Conservation (phyloP, 208 protist species). For the Trypanosoma lewisi region DNA sequence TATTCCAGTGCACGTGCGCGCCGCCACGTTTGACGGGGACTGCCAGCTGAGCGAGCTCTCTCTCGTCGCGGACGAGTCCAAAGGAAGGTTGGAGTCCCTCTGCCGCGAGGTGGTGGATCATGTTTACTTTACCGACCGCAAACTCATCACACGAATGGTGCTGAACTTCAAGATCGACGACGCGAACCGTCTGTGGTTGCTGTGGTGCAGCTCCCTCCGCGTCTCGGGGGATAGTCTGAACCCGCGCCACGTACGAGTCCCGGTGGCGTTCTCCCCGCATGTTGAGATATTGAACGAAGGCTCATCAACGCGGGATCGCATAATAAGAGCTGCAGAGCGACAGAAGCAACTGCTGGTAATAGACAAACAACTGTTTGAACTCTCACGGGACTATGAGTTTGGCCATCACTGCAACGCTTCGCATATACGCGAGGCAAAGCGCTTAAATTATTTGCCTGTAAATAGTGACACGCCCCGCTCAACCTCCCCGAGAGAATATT, state of each 20-base stretch:
- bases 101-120: constrained; percentile 87
- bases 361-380: constrained; percentile 73
- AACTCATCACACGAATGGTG: constrained; percentile 77
- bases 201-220: constrained; percentile 82
- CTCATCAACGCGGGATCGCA: constrained; percentile 44
- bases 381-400: constrained; percentile 76
- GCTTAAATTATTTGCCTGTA: constrained; percentile 29
- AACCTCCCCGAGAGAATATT: not conserved
- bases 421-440: constrained; percentile 63
- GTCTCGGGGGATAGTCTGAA: constrained; percentile 73
- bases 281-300: constrained; percentile 75
- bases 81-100: constrained; percentile 59
- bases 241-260: constrained; percentile 66
- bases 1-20: constrained; percentile 50
- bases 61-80: constrained; percentile 82
- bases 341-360: constrained; percentile 75
- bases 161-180: constrained; percentile 85
- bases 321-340: constrained; percentile 33
- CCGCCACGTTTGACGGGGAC: constrained; percentile 84
- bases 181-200: constrained; percentile 64
- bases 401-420: constrained; percentile 62
- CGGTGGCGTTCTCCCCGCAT: constrained; percentile 58
- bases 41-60: constrained; percentile 74
- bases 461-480: not conserved
- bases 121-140: constrained; percentile 80